Evolutionary conservation across 2,329 filamentous ascomycete genomes (phyloP).

Genomic region (Fusarium mundagurra): DNA sequence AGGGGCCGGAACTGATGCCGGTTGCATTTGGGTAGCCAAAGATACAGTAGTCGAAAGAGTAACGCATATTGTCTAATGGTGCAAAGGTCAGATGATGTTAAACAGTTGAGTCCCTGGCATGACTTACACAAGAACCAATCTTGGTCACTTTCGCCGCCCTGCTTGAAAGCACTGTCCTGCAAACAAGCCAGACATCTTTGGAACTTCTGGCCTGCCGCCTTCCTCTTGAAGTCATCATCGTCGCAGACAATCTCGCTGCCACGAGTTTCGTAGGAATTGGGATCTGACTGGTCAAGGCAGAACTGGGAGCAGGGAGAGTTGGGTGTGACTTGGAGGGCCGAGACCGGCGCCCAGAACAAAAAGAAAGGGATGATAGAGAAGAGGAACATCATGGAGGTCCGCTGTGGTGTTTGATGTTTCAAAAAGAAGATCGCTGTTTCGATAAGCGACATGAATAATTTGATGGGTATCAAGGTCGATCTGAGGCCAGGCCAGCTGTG

Average conservation of each 20-base stretch:
- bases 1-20: constrained; percentile 57
- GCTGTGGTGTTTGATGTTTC: constrained; percentile 4
- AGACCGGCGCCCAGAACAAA: constrained; percentile 41
- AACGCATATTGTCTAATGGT: constrained; percentile 62
- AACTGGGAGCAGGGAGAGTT: constrained; percentile 64
- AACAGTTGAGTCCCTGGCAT: neutral
- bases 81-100: neutral
- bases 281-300: constrained; percentile 58
- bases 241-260: constrained; percentile 59
- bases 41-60: constrained; percentile 62
- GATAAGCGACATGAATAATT: neutral
- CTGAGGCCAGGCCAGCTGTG: constrained; percentile 35
- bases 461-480: neutral
- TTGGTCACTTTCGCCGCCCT: constrained; percentile 62
- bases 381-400: constrained; percentile 4
- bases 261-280: constrained; percentile 56
- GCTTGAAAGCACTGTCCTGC: constrained; percentile 59
- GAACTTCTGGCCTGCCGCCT: constrained; percentile 56
- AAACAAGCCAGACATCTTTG: constrained; percentile 62
- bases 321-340: constrained; percentile 60
- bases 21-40: constrained; percentile 62
- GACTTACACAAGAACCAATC: constrained; percentile 67
- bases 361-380: constrained; percentile 6
- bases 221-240: constrained; percentile 55
- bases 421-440: constrained; percentile 3